These are phyloP conservation scores for Acidomyces sp. DNA, from an alignment of 495 filamentous ascomycete genomes.

Conservation along the genomic window DNA sequence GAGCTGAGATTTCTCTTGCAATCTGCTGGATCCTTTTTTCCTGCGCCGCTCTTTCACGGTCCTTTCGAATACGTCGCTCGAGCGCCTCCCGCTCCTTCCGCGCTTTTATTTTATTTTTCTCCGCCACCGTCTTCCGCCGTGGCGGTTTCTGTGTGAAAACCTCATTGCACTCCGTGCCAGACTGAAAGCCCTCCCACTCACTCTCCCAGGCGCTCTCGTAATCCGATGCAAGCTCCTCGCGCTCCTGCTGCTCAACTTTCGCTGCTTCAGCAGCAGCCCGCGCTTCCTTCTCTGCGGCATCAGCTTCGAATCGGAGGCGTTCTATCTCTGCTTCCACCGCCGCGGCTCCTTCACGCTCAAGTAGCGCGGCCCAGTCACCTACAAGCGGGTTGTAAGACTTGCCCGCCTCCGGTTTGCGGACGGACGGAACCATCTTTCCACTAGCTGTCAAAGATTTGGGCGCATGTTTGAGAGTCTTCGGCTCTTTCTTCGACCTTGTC, in stretches of 20 bases:
- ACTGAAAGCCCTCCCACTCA: conserved; percentile 39
- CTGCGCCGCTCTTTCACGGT: conserved; percentile 58
- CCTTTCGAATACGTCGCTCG: conserved; percentile 53
- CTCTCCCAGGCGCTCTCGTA: conserved; percentile 84
- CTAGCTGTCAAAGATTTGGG: conserved; percentile 68
- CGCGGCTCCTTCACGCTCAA: conserved; percentile 59
- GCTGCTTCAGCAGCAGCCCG: conserved; percentile 26
- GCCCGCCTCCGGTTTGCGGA: conserved; percentile 62
- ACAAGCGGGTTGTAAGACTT: conserved; percentile 86
- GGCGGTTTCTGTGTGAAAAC: conserved; percentile 53
- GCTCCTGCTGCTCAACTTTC: conserved; percentile 27
- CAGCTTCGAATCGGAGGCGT: conserved; percentile 53
- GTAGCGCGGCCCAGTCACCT: conserved; percentile 63
- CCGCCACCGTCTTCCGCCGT: conserved; percentile 68
- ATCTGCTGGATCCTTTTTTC: conserved; percentile 51
- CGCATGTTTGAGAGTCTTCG: conserved; percentile 58
- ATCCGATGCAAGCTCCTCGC: conserved; percentile 49
- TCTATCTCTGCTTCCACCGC: conserved; percentile 70
- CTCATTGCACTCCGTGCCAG: conserved; percentile 38
- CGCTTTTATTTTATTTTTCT: conserved; percentile 75
- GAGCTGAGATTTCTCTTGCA: conserved; percentile 45
- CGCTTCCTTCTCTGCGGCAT: conserved; percentile 42
- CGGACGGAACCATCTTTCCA: conserved; percentile 64
- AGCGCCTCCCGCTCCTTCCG: conserved; percentile 73
- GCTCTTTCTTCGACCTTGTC: conserved; percentile 50